Conservation (phyloP, 306 rosid genomes). For the Fagus crenata region DNA sequence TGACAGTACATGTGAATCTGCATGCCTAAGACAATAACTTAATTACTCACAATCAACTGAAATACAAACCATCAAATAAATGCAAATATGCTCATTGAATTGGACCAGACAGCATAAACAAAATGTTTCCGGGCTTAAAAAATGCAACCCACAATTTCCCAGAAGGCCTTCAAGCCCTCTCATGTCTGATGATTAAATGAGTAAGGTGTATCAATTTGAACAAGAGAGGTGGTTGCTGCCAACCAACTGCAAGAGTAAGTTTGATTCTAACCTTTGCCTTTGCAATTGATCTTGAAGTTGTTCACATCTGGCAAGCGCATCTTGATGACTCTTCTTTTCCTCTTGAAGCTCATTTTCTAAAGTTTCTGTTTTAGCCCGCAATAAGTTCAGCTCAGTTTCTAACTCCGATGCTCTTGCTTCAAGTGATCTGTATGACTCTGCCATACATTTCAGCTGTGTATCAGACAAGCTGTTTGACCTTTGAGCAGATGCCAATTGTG, state of each 20-base stretch:
- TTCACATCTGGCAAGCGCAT: constrained; percentile 59
- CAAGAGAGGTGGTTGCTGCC: neutral
- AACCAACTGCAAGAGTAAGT: neutral
- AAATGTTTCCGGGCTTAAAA: neutral
- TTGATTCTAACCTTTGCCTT: constrained; percentile 67
- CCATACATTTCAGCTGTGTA: constrained; percentile 98
- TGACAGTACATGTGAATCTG: constrained; percentile 9
- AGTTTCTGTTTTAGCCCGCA: constrained; percentile 56
- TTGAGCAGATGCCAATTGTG: constrained; percentile 70
- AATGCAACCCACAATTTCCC: neutral
- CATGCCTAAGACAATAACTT: constrained; percentile 13
- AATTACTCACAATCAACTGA: constrained; percentile 13
- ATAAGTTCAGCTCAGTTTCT: constrained; percentile 64
- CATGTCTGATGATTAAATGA: neutral
- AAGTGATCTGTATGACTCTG: constrained; percentile 89
- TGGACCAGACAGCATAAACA: constrained; percentile 16
- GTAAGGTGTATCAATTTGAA: neutral
- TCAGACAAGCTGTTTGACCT: constrained; percentile 84
- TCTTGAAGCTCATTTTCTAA: constrained; percentile 74
- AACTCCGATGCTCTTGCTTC: constrained; percentile 74
- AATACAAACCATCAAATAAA: constrained; percentile 17
- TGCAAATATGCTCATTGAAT: constrained; percentile 4
- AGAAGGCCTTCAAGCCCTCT: neutral
- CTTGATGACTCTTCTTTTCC: constrained; percentile 71
- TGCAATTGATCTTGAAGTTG: constrained; percentile 75